Evolutionary conservation across 75 land plant species (phyloP).

Genomic region (Pinus albicaulis): DNA sequence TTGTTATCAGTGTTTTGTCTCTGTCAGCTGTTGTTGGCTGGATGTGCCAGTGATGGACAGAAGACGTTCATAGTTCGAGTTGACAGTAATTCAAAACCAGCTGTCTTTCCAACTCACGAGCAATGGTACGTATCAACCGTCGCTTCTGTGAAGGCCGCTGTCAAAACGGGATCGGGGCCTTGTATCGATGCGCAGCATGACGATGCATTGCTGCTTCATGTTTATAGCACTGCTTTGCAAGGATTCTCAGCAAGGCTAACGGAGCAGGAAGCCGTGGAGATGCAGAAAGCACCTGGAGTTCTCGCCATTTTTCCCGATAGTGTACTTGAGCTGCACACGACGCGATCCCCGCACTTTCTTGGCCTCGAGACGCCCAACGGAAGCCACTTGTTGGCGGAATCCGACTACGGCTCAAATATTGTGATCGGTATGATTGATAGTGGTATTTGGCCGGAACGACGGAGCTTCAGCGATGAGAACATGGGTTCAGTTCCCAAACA

Average conservation of each 20-base stretch:
- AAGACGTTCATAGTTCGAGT: slow-evolving; percentile 45
- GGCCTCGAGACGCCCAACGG: slow-evolving; percentile 28
- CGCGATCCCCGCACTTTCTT: slow-evolving; percentile 63
- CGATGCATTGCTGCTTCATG: slow-evolving; percentile 27
- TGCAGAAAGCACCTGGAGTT: slow-evolving; percentile 39
- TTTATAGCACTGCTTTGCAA: slow-evolving; percentile 44
- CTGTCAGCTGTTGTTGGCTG: neutral
- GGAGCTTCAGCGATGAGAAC: slow-evolving; percentile 59
- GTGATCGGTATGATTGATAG: slow-evolving; percentile 77
- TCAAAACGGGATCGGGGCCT: neutral
- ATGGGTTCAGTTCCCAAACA: slow-evolving; percentile 40
- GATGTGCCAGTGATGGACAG: neutral
- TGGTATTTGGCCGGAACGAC: slow-evolving; percentile 75
- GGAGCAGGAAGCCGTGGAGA: slow-evolving; percentile 19
- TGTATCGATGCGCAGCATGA: neutral
- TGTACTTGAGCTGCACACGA: slow-evolving; percentile 50
- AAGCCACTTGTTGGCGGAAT: slow-evolving; percentile 46
- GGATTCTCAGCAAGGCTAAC: slow-evolving; percentile 76
- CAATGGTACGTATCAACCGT: slow-evolving; percentile 67
- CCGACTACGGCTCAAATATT: slow-evolving; percentile 62
- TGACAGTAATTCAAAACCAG: slow-evolving; percentile 32
- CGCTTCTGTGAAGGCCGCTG: slow-evolving; percentile 3
- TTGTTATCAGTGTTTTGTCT: neutral
- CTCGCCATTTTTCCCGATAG: slow-evolving; percentile 52
- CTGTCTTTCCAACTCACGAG: slow-evolving; percentile 49